These are phyloP conservation scores for Aspergillus sp. DNA, from an alignment of 2,329 filamentous ascomycete species.

Conservation along the genomic window DNA sequence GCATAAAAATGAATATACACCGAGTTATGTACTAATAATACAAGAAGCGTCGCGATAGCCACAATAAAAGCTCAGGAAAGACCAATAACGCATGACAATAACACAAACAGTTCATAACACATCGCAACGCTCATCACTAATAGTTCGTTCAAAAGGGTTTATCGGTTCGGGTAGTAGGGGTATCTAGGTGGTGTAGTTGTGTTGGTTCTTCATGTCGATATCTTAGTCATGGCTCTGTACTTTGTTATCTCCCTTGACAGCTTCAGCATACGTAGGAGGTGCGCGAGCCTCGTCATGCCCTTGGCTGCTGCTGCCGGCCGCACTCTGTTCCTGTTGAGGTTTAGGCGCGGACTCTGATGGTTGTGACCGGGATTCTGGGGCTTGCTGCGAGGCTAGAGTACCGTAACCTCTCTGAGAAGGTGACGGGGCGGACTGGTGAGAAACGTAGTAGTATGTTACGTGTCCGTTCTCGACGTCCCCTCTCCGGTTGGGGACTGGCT, in stretches of 20 bases:
- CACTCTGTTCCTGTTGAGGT: slow-evolving; percentile 22
- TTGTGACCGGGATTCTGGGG: slow-evolving; percentile 12
- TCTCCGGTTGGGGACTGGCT: slow-evolving; percentile 53
- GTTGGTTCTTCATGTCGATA: not conserved
- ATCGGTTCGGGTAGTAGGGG: not conserved
- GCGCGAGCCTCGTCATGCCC: slow-evolving; percentile 41
- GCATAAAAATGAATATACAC: not conserved
- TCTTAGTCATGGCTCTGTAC: slow-evolving; percentile 67
- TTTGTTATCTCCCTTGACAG: slow-evolving; percentile 87
- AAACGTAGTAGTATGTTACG: slow-evolving; percentile 78
- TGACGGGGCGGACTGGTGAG: slow-evolving; percentile 45
- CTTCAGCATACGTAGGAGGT: slow-evolving; percentile 87
- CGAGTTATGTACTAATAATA: not conserved
- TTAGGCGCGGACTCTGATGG: slow-evolving; percentile 20
- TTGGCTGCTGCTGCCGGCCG: slow-evolving; percentile 33
- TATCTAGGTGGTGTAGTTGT: slow-evolving; percentile 1
- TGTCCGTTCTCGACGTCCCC: slow-evolving; percentile 41
- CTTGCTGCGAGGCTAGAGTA: slow-evolving; percentile 35
- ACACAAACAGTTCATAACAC: not conserved
- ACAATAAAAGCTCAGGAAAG: not conserved
- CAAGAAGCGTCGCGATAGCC: not conserved
- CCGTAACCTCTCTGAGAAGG: slow-evolving; percentile 39
- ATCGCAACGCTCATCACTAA: not conserved
- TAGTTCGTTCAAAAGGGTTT: not conserved
- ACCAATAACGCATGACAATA: not conserved